Evolutionary conservation across 1,139 yeast species (phyloP).

Genomic region (Geotrichum carabidarum): DNA sequence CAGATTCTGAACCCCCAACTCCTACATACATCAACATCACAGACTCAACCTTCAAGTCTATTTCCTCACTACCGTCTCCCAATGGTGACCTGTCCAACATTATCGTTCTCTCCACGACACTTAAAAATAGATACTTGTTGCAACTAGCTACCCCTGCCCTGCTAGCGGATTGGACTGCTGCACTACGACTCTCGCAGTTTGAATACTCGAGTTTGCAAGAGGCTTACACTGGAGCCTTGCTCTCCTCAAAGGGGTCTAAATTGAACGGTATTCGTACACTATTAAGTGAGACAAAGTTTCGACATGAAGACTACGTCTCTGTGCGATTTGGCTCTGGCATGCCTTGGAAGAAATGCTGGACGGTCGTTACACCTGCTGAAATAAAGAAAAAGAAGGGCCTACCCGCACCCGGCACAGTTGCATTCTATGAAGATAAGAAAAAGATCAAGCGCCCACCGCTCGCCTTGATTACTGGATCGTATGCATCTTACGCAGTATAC

Average conservation of each 20-base stretch:
- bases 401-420: conserved; percentile 38
- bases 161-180: conserved; percentile 63
- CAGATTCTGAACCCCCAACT: conserved; percentile 34
- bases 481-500: conserved; percentile 80
- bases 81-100: conserved; percentile 68
- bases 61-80: conserved; percentile 56
- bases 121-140: conserved; percentile 76
- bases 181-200: conserved; percentile 70
- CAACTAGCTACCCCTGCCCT: conserved; percentile 53
- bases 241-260: conserved; percentile 81
- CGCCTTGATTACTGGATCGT: conserved; percentile 71
- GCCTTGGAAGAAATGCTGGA: conserved; percentile 96
- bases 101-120: conserved; percentile 80
- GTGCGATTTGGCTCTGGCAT: conserved; percentile 93
- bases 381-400: conserved; percentile 43
- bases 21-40: conserved; percentile 88
- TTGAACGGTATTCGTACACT: conserved; percentile 82
- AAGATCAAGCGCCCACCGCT: conserved; percentile 64
- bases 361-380: conserved; percentile 73
- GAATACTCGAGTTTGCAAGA: conserved; percentile 83
- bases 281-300: conserved; percentile 75
- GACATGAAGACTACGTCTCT: conserved; percentile 91
- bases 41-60: conserved; percentile 78
- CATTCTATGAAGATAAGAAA: conserved; percentile 39
- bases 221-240: conserved; percentile 90